Base-by-base conservation (phyloP, 495 filamentous ascomycete genomes). In the Penicillium paxilli region DNA sequence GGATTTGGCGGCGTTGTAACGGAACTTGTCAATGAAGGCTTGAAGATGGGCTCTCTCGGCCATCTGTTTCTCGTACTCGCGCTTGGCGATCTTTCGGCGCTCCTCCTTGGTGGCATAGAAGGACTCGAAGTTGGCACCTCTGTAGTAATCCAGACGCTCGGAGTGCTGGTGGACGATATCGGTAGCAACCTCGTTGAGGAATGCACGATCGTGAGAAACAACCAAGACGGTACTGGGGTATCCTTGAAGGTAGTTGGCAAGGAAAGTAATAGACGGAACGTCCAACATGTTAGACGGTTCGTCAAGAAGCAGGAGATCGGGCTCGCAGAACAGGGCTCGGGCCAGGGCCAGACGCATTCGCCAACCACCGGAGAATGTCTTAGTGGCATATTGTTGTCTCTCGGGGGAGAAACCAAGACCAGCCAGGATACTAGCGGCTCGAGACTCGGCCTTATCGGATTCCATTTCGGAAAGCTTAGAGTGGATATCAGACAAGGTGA, bases 211-310 rank as follows among this genome's bases (percentile, higher is more conserved):
- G 86, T 99, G 94, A 73, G 91, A 96, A 54, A 99, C 94, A 47
- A 99, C 95, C 8, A 99, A 82, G 19, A 99, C 83, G 7, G 94
- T 98, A 67, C 91, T 96, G 3, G 93, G 92, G 67, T 99, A 99
- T 41, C 79, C 77, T 66, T 96, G 91, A 5, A 99, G 88, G 62
- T 99, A 99, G 64, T 90, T 96, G 12, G 94, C 89, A 65, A 99
- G 81, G 85, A 98, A 99, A 47, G 94, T 96, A 60, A 98, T 98
- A n/a, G 95, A 98, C 6, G 94, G 95, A 55, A 98, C 94, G 72
- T 99, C 94, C 91, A 99, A 92, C 94, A 99, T 99, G 86, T 99
- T 99, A 45, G 95, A 98, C 67, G 94, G 94, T 84, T 98, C 82
- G 75, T 98, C 94, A 65, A 98, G 91, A 62, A 99, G 82, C 55